Conservation (phyloP, 192 early-diverging fungal genomes). For the Ramicandelaber brevisporus region DNA sequence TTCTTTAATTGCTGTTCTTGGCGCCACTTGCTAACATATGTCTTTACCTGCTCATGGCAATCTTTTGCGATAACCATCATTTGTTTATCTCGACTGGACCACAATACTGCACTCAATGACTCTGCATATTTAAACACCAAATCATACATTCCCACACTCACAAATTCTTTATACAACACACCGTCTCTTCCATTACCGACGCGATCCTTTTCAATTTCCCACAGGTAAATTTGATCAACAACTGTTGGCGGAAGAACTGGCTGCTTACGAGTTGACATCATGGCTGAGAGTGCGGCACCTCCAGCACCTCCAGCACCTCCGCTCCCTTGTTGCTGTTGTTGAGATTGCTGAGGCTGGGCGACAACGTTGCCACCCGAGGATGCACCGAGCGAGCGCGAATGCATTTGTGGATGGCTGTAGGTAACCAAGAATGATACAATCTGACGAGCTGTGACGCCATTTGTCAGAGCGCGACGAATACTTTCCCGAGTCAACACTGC, state of each 20-base stretch:
- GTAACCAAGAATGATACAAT: conserved; percentile 7
- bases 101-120: conserved; percentile 47
- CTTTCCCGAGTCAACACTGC: conserved; percentile 71
- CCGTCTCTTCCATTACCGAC: conserved; percentile 23
- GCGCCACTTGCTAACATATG: too few species aligned
- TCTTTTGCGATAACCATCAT: conserved; percentile 51
- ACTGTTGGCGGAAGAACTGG: conserved; percentile 78
- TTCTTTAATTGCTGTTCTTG: too few species aligned
- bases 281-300: too few species aligned
- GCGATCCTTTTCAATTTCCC: conserved; percentile 87
- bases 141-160: conserved; percentile 38
- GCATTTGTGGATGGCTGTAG: conserved; percentile 55
- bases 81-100: conserved; percentile 38
- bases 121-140: conserved; percentile 47
- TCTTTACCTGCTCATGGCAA: conserved; percentile 38
- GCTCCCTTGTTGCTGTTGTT: too few species aligned
- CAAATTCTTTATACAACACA: conserved; percentile 58
- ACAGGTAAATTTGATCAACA: conserved; percentile 81
- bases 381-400: conserved; percentile 74
- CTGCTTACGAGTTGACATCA: too few species aligned
- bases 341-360: too few species aligned
- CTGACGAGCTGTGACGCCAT: conserved; percentile 87
- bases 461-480: conserved; percentile 48
- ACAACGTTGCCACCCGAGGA: conserved; percentile 13
- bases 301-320: too few species aligned